Conservation (phyloP, 1,284 basidiomycete species). For the Tremellales sp. region DNA sequence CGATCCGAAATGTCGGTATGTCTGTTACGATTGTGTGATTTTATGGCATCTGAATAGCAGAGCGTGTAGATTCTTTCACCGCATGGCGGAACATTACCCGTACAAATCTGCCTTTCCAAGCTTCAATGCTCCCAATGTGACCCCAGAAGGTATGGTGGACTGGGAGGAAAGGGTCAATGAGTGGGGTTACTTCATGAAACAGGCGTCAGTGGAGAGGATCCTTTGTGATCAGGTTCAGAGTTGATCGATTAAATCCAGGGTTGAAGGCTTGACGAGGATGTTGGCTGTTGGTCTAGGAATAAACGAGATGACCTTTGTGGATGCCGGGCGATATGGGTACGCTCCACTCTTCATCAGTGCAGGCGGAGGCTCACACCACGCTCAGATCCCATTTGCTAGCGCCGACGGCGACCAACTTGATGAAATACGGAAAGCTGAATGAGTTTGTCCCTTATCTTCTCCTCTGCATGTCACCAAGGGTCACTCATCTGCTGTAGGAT, state of each 20-base stretch:
- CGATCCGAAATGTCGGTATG: conserved; percentile 77
- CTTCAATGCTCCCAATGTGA: conserved; percentile 73
- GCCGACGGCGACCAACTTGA: conserved; percentile 82
- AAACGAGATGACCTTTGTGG: conserved; percentile 61
- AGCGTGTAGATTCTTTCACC: conserved; percentile 68
- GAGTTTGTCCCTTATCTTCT: conserved; percentile 29
- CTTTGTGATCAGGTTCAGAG: background rate
- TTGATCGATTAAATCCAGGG: conserved; percentile 52
- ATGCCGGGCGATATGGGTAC: conserved; percentile 76
- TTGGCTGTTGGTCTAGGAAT: conserved; percentile 72
- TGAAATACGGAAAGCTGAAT: conserved; percentile 65
- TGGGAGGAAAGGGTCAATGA: conserved; percentile 67
- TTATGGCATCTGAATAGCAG: background rate
- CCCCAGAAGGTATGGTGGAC: conserved; percentile 59
- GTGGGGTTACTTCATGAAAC: conserved; percentile 81
- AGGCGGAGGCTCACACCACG: background rate
- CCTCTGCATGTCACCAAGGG: background rate
- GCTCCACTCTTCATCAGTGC: conserved; percentile 21
- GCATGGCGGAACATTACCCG: conserved; percentile 70
- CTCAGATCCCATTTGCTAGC: conserved; percentile 78
- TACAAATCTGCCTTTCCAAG: conserved; percentile 70
- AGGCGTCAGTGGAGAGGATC: conserved; percentile 68
- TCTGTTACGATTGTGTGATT: background rate
- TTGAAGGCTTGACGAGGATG: conserved; percentile 77
- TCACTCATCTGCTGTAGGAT: conserved; percentile 56